A percentile compares a stretch with the other conserved stretches of the same genome.
Evolutionary conservation across 2,329 filamentous ascomycete genomes (phyloP).

Genomic region (Alternaria viburni): DNA sequence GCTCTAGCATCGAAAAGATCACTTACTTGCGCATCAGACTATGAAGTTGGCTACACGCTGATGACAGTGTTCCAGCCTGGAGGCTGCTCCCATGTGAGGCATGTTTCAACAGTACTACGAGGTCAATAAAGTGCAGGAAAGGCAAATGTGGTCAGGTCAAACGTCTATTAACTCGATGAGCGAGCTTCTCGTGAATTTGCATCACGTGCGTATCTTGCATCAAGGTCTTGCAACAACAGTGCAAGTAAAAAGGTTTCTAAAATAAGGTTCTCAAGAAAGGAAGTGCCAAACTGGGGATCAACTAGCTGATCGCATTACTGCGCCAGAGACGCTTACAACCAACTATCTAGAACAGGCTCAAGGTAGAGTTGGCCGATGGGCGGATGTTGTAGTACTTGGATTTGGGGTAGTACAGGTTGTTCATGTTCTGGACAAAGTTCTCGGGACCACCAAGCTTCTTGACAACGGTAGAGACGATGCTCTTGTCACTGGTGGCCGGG

Average conservation of each 20-base stretch:
- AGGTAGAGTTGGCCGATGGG: conserved; percentile 3
- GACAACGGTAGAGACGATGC: conserved; percentile 21
- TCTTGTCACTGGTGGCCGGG: conserved; percentile 19
- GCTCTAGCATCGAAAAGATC: background rate
- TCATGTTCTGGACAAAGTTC: conserved; percentile 9
- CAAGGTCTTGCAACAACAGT: background rate
- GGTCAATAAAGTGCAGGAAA: background rate
- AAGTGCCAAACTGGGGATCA: background rate
- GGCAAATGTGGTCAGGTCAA: background rate
- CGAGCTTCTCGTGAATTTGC: background rate
- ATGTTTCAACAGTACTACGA: background rate
- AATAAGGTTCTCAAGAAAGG: background rate
- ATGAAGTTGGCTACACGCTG: background rate
- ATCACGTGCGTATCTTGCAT: background rate
- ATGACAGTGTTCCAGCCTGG: background rate
- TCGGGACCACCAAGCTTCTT: conserved; percentile 22
- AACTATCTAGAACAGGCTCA: background rate
- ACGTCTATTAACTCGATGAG: background rate
- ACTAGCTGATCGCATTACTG: background rate
- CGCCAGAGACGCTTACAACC: background rate
- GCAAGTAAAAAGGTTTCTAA: background rate
- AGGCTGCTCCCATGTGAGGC: background rate
- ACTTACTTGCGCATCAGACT: background rate
- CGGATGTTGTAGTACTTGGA: conserved; percentile 33
- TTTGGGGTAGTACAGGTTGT: conserved; percentile 31